phyloP scores from a whole-genome alignment of 257 asterid genomes.

The Salvia rosmarinus region DNA sequence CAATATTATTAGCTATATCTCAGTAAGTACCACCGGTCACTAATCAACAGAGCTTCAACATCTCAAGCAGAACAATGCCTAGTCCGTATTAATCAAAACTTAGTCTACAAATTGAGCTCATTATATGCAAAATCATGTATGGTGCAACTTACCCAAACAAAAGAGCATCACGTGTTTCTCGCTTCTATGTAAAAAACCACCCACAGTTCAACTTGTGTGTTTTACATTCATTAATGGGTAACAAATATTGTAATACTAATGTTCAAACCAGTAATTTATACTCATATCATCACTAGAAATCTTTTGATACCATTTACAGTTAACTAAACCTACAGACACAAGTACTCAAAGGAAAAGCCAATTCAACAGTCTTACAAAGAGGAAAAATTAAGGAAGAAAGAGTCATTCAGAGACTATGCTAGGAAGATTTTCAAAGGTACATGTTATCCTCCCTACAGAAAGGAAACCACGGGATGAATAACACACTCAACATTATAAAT shows the following conservation, averaged over 20 bases:
- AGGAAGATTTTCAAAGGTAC: neutral
- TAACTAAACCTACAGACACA: neutral
- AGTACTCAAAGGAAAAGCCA: neutral
- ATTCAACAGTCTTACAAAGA: neutral
- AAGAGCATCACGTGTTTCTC: neutral
- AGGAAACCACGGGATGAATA: conserved; percentile 4
- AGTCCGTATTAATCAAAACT: neutral
- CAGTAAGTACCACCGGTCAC: neutral
- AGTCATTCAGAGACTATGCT: neutral
- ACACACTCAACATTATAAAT: neutral
- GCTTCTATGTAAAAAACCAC: neutral
- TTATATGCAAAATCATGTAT: neutral
- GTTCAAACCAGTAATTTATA: neutral
- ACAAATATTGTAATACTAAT: neutral
- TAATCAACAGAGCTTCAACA: neutral
- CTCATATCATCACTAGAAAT: neutral
- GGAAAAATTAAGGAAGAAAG: neutral
- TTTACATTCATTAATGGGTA: neutral
- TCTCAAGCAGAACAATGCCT: neutral
- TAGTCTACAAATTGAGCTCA: neutral
- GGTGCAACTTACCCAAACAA: neutral
- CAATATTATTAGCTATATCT: neutral
- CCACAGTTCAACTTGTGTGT: neutral
- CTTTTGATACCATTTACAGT: neutral
- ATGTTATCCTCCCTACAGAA: neutral